A percentile compares a stretch with the other conserved stretches of the same genome.
Conservation (phyloP, 306 rosid species). For the Mucuna pruriens region DNA sequence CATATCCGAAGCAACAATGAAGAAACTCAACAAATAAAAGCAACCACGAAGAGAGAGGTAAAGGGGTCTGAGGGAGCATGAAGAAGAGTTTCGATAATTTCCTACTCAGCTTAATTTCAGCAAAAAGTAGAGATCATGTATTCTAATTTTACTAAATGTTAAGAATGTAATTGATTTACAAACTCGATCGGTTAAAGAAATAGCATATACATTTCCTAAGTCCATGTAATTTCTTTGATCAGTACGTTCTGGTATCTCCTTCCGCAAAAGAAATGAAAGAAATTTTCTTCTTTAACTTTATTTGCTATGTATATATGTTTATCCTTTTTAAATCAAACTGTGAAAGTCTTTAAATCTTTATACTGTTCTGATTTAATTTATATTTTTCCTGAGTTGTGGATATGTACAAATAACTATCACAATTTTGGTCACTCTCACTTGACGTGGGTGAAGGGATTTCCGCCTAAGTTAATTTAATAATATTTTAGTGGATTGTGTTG, state of each 20-base stretch:
- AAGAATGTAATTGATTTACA: neutral
- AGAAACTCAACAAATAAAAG: neutral
- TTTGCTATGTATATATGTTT: too few relatives aligned
- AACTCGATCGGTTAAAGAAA: neutral
- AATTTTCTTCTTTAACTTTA: too few relatives aligned
- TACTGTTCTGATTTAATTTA: too few relatives aligned
- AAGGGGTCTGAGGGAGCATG: neutral
- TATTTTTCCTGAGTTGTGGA: too few relatives aligned
- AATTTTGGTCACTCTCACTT: too few relatives aligned
- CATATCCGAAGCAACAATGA: conserved; percentile 43
- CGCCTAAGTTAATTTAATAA: too few relatives aligned
- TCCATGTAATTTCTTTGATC: neutral
- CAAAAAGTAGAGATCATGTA: neutral
- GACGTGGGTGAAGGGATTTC: too few relatives aligned
- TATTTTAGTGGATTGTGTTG: too few relatives aligned
- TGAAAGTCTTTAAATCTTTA: too few relatives aligned
- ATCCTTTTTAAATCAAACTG: too few relatives aligned
- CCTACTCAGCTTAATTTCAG: neutral
- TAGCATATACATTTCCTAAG: neutral
- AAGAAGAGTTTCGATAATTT: neutral
- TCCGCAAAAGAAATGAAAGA: neutral
- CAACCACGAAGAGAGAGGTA: neutral
- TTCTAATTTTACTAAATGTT: neutral
- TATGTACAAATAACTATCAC: too few relatives aligned
- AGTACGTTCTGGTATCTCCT: neutral